These are phyloP conservation scores for Trypanosoma conorhini DNA, from an alignment of 208 protist species.

Conservation along the genomic window DNA sequence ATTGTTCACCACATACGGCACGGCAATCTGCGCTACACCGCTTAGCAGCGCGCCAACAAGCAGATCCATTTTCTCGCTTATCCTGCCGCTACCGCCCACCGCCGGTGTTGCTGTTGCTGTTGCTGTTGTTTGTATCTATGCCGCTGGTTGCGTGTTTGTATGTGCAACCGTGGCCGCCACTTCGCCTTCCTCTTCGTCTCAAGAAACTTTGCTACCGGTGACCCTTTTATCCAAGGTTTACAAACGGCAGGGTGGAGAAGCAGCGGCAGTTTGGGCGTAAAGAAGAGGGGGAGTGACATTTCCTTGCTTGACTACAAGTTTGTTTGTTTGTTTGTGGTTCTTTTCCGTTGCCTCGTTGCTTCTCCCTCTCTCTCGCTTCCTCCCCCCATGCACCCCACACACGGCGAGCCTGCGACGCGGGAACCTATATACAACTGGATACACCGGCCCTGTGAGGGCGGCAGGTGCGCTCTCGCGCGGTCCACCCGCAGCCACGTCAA, in stretches of 20 bases:
- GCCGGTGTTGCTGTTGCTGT: background rate
- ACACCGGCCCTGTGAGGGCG: no score
- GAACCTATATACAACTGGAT: background rate
- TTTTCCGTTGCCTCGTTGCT: background rate
- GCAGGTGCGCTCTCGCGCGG: background rate
- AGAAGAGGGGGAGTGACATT: background rate
- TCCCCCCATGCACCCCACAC: no score
- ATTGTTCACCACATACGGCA: constrained; percentile 51
- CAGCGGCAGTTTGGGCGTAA: background rate
- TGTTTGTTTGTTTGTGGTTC: background rate
- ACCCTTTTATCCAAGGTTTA: background rate
- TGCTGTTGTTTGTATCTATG: constrained; percentile 6
- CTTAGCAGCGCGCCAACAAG: constrained; percentile 34
- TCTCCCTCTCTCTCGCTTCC: no score
- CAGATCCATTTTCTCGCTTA: constrained; percentile 30
- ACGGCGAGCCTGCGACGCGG: no score
- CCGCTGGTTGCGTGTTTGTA: background rate
- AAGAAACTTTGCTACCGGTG: background rate
- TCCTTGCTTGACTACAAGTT: no score
- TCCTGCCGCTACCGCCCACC: background rate
- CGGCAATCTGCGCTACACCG: constrained; percentile 21
- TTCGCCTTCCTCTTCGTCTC: background rate
- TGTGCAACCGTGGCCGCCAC: background rate
- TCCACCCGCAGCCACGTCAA: constrained; percentile 4
- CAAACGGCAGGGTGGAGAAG: constrained; percentile 9